phyloP scores from a whole-genome alignment of 2,329 filamentous ascomycete genomes.

The Exophiala alcalophila region DNA sequence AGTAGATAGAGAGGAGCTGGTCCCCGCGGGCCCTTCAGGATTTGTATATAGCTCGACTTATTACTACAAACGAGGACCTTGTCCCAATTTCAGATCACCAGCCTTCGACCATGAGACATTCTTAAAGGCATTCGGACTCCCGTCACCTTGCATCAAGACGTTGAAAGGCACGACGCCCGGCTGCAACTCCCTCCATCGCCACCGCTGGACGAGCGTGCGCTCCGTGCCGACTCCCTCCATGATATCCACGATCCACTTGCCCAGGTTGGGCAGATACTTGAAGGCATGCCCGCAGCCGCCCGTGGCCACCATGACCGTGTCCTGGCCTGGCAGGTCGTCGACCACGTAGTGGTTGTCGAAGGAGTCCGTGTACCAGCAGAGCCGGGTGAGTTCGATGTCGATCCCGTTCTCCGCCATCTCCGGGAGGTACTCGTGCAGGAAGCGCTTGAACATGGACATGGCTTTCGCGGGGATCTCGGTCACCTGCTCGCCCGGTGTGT shows the following conservation, averaged over 20 bases:
- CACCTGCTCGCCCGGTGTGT: slow-evolving; percentile 28
- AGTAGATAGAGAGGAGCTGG: too few species aligned
- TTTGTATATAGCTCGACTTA: too few species aligned
- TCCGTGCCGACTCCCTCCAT: slow-evolving; percentile 42
- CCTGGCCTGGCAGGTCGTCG: slow-evolving; percentile 49
- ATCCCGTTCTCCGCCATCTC: slow-evolving; percentile 41
- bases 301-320: slow-evolving; percentile 57
- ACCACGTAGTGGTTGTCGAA: slow-evolving; percentile 56
- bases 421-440: slow-evolving; percentile 44
- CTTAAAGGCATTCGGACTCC: slow-evolving; percentile 21
- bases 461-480: slow-evolving; percentile 26
- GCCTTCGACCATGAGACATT: slow-evolving; percentile 17
- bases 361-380: slow-evolving; percentile 59
- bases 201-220: slow-evolving; percentile 29
- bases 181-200: slow-evolving; percentile 29
- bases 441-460: slow-evolving; percentile 32
- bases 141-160: slow-evolving; percentile 28
- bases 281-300: slow-evolving; percentile 62
- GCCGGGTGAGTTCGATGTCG: slow-evolving; percentile 44
- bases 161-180: slow-evolving; percentile 22
- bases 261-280: slow-evolving; percentile 60
- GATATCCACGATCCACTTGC: slow-evolving; percentile 54
- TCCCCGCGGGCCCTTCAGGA: too few species aligned
- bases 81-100: slow-evolving; percentile 12
- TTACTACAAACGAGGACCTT: slow-evolving; percentile 8